phyloP scores from a whole-genome alignment of 176 grass and related monocot genomes.

The Canna indica region DNA sequence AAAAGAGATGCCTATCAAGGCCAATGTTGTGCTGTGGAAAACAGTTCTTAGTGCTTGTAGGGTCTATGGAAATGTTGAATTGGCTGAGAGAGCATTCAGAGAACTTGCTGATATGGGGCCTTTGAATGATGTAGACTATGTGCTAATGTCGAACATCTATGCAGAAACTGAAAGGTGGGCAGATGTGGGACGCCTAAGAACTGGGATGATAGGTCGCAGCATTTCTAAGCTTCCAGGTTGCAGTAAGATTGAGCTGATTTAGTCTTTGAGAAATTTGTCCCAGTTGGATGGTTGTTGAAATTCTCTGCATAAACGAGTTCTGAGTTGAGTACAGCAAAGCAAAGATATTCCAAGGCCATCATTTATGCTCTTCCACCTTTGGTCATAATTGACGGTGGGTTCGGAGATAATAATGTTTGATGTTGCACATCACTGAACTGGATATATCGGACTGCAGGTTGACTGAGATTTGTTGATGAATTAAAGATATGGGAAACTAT shows the following conservation, averaged over 20 bases:
- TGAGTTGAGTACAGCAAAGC: no score
- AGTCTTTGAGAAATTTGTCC: not conserved
- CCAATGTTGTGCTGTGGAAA: slow-evolving; percentile 48
- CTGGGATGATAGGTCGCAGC: slow-evolving; percentile 13
- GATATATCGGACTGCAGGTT: no score
- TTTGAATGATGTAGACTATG: slow-evolving; percentile 24
- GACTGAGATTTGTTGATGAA: no score
- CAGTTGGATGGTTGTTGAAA: not conserved
- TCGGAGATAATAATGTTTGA: no score
- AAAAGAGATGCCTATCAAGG: slow-evolving; percentile 30
- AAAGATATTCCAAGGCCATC: no score
- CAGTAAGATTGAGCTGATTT: slow-evolving; percentile 36
- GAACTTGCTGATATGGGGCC: slow-evolving; percentile 28
- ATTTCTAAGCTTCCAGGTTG: slow-evolving; percentile 31
- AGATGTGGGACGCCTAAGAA: slow-evolving; percentile 47
- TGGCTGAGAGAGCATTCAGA: slow-evolving; percentile 30
- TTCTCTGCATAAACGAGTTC: no score
- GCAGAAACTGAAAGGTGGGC: slow-evolving; percentile 60
- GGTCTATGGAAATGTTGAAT: slow-evolving; percentile 28
- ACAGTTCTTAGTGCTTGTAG: slow-evolving; percentile 62
- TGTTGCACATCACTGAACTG: no score
- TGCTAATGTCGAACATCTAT: slow-evolving; percentile 53
- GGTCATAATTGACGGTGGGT: no score
- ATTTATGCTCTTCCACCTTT: no score
- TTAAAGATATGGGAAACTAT: no score